A percentile compares a stretch with the other conserved stretches of the same genome.
Evolutionary conservation across 2,329 filamentous ascomycete species (phyloP).

Genomic region (Scytalidium sp.): DNA sequence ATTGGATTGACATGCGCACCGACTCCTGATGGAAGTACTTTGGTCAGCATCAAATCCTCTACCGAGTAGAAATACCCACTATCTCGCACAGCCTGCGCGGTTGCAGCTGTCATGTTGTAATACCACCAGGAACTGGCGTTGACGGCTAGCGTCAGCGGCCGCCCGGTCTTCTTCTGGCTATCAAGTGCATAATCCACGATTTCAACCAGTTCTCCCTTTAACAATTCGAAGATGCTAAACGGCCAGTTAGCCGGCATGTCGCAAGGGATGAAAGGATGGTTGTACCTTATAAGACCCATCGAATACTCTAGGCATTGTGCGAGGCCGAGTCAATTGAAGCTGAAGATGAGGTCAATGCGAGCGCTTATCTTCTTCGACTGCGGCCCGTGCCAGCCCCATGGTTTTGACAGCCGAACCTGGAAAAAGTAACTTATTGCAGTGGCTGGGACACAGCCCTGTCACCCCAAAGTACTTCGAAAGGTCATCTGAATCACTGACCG

Average conservation of each 20-base stretch:
- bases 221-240: slow-evolving; percentile 4
- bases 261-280: neutral
- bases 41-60: neutral
- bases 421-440: too few relatives aligned
- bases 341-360: too few relatives aligned
- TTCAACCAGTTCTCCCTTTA: slow-evolving; percentile 4
- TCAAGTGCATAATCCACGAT: slow-evolving; percentile 9
- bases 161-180: slow-evolving; percentile 1
- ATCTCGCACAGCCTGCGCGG: neutral
- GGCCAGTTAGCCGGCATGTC: neutral
- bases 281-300: neutral
- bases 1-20: neutral
- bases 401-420: neutral
- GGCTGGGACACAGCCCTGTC: too few relatives aligned
- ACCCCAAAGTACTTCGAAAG: too few relatives aligned
- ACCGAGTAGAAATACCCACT: neutral
- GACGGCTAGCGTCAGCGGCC: slow-evolving; percentile 4
- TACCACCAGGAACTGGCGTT: slow-evolving; percentile 9
- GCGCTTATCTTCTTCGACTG: neutral
- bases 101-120: slow-evolving; percentile 3
- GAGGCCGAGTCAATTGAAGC: neutral
- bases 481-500: too few relatives aligned
- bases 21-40: neutral
- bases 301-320: neutral
- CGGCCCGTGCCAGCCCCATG: neutral